A percentile compares a stretch with the other conserved stretches of the same genome.
These are phyloP conservation scores for Syzygium oleosum DNA, from an alignment of 345 rosid genomes.

Conservation along the genomic window DNA sequence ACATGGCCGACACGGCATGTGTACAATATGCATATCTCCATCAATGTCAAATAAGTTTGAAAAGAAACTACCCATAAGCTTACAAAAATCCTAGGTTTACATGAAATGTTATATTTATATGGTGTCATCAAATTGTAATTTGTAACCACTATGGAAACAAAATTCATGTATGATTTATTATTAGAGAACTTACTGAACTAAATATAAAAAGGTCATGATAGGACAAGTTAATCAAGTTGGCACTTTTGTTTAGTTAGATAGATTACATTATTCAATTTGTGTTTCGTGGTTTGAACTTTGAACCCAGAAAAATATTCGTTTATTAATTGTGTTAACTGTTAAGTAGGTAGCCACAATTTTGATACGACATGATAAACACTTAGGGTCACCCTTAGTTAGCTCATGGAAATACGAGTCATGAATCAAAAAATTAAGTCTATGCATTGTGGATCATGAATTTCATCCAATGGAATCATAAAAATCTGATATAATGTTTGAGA, in stretches of 20 bases:
- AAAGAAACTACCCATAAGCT: neutral
- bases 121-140: neutral
- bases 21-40: neutral
- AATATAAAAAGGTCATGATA: neutral
- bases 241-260: neutral
- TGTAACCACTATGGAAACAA: neutral
- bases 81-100: neutral
- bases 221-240: neutral
- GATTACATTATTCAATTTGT: neutral
- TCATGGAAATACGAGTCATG: no score
- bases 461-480: no score
- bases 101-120: neutral
- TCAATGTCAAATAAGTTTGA: neutral
- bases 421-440: no score
- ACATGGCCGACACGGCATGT: rapidly evolving
- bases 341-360: no score
- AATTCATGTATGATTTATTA: neutral
- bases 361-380: no score
- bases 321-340: no score
- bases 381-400: no score
- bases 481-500: no score
- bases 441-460: no score
- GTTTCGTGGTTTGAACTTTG: neutral
- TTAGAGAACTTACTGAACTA: neutral
- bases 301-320: no score